A percentile compares a stretch with the other conserved stretches of the same genome.
Evolutionary conservation across 2,329 filamentous ascomycete genomes (phyloP).

Genomic region (Incumbomyces lentus): DNA sequence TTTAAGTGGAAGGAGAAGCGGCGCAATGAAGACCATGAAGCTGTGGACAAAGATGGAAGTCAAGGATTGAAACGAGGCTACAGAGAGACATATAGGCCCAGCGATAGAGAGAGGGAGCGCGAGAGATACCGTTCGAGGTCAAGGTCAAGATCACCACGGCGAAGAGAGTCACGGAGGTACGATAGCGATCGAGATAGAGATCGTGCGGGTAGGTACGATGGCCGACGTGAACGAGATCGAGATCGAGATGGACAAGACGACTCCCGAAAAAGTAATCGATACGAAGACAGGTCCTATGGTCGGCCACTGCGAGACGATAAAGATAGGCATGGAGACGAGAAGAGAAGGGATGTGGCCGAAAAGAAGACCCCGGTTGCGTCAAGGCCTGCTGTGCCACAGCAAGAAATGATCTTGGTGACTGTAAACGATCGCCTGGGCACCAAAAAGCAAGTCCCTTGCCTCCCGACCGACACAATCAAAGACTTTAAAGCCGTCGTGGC

Average conservation of each 20-base stretch:
- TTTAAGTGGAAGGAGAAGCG: conserved; percentile 43
- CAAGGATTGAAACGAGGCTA: conserved; percentile 46
- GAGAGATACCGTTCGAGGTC: conserved; percentile 28
- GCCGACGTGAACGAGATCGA: conserved; percentile 16
- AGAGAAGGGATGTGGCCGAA: conserved; percentile 20
- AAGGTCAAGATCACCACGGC: conserved; percentile 21
- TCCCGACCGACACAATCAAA: conserved; percentile 72
- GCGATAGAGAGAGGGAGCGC: too few relatives aligned
- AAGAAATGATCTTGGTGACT: conserved; percentile 88
- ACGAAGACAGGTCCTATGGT: conserved; percentile 10
- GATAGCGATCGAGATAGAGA: conserved; percentile 27
- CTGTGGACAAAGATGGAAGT: conserved; percentile 33
- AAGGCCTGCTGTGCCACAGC: conserved; percentile 34
- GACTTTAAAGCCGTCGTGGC: conserved; percentile 89
- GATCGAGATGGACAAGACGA: conserved; percentile 20
- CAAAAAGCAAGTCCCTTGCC: conserved; percentile 85
- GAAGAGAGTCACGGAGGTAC: background rate
- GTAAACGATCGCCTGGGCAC: conserved; percentile 93
- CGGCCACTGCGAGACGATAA: conserved; percentile 19
- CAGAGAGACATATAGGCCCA: conserved; percentile 26
- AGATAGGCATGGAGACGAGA: conserved; percentile 21
- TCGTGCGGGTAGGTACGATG: conserved; percentile 4
- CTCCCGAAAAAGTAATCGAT: conserved; percentile 9
- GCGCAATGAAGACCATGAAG: conserved; percentile 31
- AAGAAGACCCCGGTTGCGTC: conserved; percentile 26